These are phyloP conservation scores for Nymphaea thermarum DNA, from an alignment of 164 flowering plant genomes.

Conservation along the genomic window DNA sequence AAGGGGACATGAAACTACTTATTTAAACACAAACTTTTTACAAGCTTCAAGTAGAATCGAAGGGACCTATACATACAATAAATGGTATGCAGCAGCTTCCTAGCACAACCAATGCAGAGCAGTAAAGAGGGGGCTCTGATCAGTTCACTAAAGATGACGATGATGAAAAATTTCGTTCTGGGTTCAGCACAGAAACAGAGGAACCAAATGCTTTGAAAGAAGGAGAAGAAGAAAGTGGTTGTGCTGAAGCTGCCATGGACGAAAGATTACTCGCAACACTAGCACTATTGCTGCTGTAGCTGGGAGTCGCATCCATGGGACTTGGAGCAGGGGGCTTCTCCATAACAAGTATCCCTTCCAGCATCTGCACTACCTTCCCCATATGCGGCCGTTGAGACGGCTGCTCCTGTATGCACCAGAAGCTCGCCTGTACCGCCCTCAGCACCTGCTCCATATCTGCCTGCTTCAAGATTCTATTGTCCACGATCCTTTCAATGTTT, in stretches of 20 bases:
- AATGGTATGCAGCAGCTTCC: too few relatives aligned
- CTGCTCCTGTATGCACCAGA: conserved; percentile 36
- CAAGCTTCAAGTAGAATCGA: too few relatives aligned
- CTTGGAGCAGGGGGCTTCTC: conserved; percentile 24
- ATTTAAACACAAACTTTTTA: too few relatives aligned
- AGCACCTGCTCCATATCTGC: conserved; percentile 17
- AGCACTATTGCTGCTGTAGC: conserved; percentile 10
- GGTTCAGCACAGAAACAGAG: too few relatives aligned
- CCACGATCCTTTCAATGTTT: conserved; percentile 20
- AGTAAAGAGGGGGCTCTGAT: too few relatives aligned
- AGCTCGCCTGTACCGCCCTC: conserved; percentile 21
- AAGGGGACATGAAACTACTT: too few relatives aligned
- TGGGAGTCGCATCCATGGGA: conserved; percentile 15
- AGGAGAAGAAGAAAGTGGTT: conserved; percentile 12
- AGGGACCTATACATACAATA: too few relatives aligned
- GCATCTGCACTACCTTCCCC: conserved; percentile 32
- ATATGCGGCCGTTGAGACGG: conserved; percentile 25
- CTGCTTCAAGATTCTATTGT: conserved; percentile 15
- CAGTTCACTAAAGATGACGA: too few relatives aligned
- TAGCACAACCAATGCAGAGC: too few relatives aligned
- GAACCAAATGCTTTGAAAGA: too few relatives aligned
- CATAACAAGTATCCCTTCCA: conserved; percentile 20
- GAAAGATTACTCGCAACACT: conserved; percentile 15
- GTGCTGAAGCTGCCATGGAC: conserved; percentile 4
- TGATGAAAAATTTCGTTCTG: too few relatives aligned